Base-by-base conservation (phyloP, 192 early-diverging fungal genomes). In the Gonapodya prolifera region DNA sequence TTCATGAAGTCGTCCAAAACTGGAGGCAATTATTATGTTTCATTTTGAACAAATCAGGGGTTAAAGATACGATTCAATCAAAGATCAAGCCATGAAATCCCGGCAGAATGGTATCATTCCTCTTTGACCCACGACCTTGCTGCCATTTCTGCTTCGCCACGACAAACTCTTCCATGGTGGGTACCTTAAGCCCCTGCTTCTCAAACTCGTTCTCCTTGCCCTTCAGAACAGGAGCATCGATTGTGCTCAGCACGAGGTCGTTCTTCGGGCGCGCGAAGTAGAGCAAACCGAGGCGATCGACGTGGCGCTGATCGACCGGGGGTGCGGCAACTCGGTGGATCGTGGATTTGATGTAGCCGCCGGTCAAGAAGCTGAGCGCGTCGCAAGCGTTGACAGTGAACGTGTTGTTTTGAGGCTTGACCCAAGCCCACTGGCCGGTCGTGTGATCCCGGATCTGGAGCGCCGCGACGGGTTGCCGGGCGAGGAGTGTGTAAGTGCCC, bases 211-310 rank as follows among this genome's bases (percentile, higher is more conserved):
- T 61, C 45, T 61, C 8, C 45, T 23, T 61, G 45, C 45, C 45
- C 45, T 61, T 61, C 45, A 61, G 45, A 61, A 61, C 45, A 61
- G 45, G 45, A 61, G 45, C 45, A 61, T 61, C 45, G 45, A 61
- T 61, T 61, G 45, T 61, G 45, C 45, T 61, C 28, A 73, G 71
- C 28, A 30, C 71, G 71, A 73, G 71, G 71, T 73, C 71, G 71
- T 30, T 73, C 71, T 29, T 18, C 28, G 71, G 71, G 71, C 71
- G 71, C 8, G 32, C 18, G 71, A 73, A 73, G 71, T 73, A 73
- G 71, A 73, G 71, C 71, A 73, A 32, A 32, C 71, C 71, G 71
- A 73, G 71, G 71, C 71, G 71, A 30, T 73, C 71, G 71, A 30
- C 18, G 28, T 73, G 71, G 71, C 71, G 71, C 71, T 73, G 71